phyloP scores from a whole-genome alignment of 345 rosid species.

The Heritiera fomes region DNA sequence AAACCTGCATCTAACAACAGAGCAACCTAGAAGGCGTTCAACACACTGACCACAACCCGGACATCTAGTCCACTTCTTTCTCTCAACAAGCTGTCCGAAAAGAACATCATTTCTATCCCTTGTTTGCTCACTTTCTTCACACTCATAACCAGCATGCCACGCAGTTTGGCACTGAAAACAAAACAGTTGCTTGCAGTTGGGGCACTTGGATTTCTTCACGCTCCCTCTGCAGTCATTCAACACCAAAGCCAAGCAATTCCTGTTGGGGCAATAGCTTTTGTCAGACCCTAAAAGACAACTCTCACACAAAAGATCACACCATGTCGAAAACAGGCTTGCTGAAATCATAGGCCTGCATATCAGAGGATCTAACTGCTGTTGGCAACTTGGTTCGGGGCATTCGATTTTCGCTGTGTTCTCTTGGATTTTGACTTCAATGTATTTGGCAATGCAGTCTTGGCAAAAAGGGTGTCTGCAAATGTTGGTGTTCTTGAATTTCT shows the following conservation, averaged over 20 bases:
- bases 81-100: conserved; percentile 4
- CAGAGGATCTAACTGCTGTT: neutral
- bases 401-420: neutral
- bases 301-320: neutral
- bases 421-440: neutral
- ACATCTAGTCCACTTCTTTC: neutral
- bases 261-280: neutral
- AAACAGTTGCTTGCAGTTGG: neutral
- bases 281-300: neutral
- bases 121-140: neutral
- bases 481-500: conserved; percentile 4
- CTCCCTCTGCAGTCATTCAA: neutral
- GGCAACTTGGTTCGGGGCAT: neutral
- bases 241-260: neutral
- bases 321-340: neutral
- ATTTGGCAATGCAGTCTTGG: conserved; percentile 4
- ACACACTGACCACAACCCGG: neutral
- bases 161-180: neutral
- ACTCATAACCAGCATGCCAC: neutral
- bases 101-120: neutral
- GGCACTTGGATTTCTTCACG: neutral
- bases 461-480: conserved; percentile 6
- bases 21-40: neutral
- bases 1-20: neutral
- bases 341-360: neutral